Base-by-base conservation (phyloP, 176 grass and related monocot genomes). In the Zoysia japonica region DNA sequence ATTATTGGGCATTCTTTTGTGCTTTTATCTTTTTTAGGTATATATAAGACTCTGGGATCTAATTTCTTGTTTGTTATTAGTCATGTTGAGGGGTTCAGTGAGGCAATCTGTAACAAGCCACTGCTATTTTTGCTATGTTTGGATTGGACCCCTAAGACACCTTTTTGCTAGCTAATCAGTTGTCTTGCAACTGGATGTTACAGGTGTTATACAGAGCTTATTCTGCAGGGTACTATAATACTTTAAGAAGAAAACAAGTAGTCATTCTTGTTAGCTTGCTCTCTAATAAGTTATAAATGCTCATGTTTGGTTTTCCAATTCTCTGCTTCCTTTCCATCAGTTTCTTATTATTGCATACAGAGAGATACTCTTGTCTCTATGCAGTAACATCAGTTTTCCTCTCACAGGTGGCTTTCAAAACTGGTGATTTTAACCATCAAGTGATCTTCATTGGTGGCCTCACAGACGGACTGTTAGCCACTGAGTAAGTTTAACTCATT, bases 401-500 rank as follows among this genome's bases (percentile, higher is more conserved):
- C 65, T 81, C 81, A 78, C 70, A 99, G 92, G 90, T 93, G 52
- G 96, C 96, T 61, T 93, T 99, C 73, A 93, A 71, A 91, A 93
- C 88, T 70, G 88, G 88, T 54, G 90, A 99, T 76, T 99, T 95
- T 82, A 99, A 71, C 59, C 96, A 95, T 28, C 96, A 99, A 84
- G 90, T 96, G 41, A 90, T 99, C 71, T 96, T 99, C 74, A 79
- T 99, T 64, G 96, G 96, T 82, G 96, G 96, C 75, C 89, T 96
- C 79, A 88, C 92, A 20, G 92, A 99, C 63, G 96, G 92, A 51
- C 84, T 99, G 72, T 74, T 99, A 83, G 96, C 96, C 76, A 93
- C 92, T 16, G 82, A 99, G 96, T 99, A 99, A 80, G 86, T 84
- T 79, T 11, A 7, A 8, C 45, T 56, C 70, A 5, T 15, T 65